Base-by-base conservation (phyloP, 1,139 yeast genomes). In the Sugiyamaella xylanicola region DNA sequence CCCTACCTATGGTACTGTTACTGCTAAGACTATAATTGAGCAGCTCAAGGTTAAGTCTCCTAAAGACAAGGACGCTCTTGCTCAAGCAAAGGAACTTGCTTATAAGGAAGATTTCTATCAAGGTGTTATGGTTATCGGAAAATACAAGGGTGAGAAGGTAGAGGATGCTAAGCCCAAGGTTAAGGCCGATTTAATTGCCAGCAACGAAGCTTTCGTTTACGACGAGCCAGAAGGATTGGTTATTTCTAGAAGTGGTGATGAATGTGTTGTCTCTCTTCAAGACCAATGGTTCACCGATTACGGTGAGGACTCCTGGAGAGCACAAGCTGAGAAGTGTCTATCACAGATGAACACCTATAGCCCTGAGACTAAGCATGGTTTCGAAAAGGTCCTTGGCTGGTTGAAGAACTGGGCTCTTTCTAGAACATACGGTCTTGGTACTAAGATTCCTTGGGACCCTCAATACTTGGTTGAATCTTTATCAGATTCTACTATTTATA, bases 201-300 rank as follows among this genome's bases (percentile, higher is more conserved):
- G 83, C 17, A 91, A 92, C 53, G 82, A 83, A 48, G 97, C 97
- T 4, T 90, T 93, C 67, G 86, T 85, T 51, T 93, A 93, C 27
- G 86, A 86, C 65, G 99, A 93, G 77, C 99, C 99, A 48, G 99
- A 93, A 75, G 83, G 86, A 47, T 77, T 79, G 56, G 97, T 93
- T 53, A 80, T 90, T 54, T 92, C 98, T 20, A 86, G 99, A 77
- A 88, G 97, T 48, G 98, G 98, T 65, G 99, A 93, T 71, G 93
- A 86, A 58, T 93, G 99, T 81, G 84, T 93, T 67, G 99, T 93
- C 53, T 91, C 98, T 15, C 82, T 95, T 57, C 98, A 95, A 76
- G 99, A 95, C 75, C 99, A 95, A 79, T 95, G 99, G 99, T 95
- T 84, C 74, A 82, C 90, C 68, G 98, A 95, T 73, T 95, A 95